Evolutionary conservation across 495 filamentous ascomycete genomes (phyloP), one percentile per base, ranked within the genome.

Genomic region (Pseudevernia furfuracea): DNA sequence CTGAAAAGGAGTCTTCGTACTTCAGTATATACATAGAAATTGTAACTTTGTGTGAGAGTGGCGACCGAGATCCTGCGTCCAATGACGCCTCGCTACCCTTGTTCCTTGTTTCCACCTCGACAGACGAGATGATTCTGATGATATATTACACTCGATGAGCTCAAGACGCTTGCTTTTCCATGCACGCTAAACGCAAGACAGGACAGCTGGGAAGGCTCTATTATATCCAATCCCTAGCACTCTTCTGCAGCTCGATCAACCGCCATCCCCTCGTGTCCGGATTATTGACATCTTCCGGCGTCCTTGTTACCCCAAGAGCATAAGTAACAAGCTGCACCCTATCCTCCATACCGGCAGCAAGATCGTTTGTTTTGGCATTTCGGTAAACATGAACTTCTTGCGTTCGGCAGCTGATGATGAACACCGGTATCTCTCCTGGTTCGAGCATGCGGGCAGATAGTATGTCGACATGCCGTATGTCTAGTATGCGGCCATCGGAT

Each of bases 311-410:
- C 61, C 94, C 94, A 68, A 98, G 97, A 52, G 92, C 94, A 69
- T 98, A 98, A 1, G 95, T 97, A 67, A 98, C 94, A 63, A 95
- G 87, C 74, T 97, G 93, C 38, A 98, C 94, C 77, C 89, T 92
- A 76, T 98, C 94, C 74, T 98, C 95, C 91, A 96, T 96, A 38
- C 94, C 94, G n/a, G 94, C 94, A 25, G 92, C 91, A 48, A 98
- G 84, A 69, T 96, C 81, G 62, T 84, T 84, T 0, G 89, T 88
- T 81, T 98, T 97, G 44, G 85, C 83, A 68, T 97, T 95, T 48
- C 87, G 83, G 78, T 96, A 98, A 21, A 96, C 92, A 73, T 98
- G 94, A 11, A 97, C 91, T 73, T 98, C 94, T 73, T 98, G 94
- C n/a, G 94, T 96, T 43, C 92, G 82, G 75, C 91, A 96, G 52